Evolutionary conservation across 257 asterid genomes (phyloP).

Genomic region (Knoxia roxburghii): DNA sequence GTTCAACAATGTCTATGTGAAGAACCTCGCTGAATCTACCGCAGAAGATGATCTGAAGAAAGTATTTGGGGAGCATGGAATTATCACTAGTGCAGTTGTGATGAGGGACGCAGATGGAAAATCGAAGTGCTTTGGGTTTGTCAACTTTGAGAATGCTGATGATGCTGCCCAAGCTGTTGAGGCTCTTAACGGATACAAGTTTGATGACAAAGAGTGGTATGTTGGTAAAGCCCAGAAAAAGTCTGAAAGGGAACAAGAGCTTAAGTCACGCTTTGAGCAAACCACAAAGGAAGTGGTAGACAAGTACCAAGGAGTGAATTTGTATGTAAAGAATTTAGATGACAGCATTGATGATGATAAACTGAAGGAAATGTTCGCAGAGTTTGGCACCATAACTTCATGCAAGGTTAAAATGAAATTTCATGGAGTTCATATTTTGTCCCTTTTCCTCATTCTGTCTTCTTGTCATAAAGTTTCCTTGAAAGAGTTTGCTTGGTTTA

Average conservation of each 20-base stretch:
- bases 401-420: slow-evolving; percentile 49
- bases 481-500: background rate
- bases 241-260: slow-evolving; percentile 53
- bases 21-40: slow-evolving; percentile 41
- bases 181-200: slow-evolving; percentile 40
- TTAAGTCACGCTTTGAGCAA: slow-evolving; percentile 39
- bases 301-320: slow-evolving; percentile 42
- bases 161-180: slow-evolving; percentile 55
- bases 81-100: slow-evolving; percentile 49
- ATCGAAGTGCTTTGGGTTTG: slow-evolving; percentile 54
- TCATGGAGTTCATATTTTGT: no score
- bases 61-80: slow-evolving; percentile 43
- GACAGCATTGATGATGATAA: slow-evolving; percentile 55
- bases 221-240: slow-evolving; percentile 60
- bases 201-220: slow-evolving; percentile 50
- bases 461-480: background rate
- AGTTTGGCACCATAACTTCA: slow-evolving; percentile 44
- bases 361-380: slow-evolving; percentile 46
- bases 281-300: slow-evolving; percentile 41
- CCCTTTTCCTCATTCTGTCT: background rate
- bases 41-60: slow-evolving; percentile 47
- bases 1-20: slow-evolving; percentile 55
- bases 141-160: slow-evolving; percentile 49
- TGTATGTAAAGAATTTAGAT: slow-evolving; percentile 54
- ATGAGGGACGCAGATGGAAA: slow-evolving; percentile 54